Evolutionary conservation across 148 eudicot genomes (phyloP).

Genomic region (Pharnaceum exiguum): DNA sequence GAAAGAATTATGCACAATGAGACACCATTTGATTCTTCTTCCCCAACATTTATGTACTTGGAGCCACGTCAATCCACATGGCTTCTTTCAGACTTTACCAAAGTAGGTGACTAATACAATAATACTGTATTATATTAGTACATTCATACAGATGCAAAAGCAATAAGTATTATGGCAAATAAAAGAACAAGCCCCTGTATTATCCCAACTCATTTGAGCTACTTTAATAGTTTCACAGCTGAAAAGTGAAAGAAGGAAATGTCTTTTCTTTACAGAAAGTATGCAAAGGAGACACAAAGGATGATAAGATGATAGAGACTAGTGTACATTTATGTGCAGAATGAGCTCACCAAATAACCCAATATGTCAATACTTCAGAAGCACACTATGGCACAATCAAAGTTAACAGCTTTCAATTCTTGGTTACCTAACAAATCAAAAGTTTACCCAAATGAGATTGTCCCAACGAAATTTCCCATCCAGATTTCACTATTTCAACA

Average conservation of each 20-base stretch:
- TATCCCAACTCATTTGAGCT: too few species aligned
- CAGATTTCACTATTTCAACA: conserved; percentile 5
- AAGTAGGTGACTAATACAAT: too few species aligned
- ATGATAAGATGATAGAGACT: too few species aligned
- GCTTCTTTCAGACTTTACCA: conserved; percentile 17
- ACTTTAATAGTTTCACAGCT: too few species aligned
- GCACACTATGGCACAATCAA: neutral
- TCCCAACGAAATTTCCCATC: neutral
- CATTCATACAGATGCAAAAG: too few species aligned
- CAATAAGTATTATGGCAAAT: too few species aligned
- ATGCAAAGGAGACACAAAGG: too few species aligned
- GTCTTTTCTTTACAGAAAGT: too few species aligned
- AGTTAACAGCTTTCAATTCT: neutral
- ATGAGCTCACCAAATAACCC: neutral
- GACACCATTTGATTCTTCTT: conserved; percentile 10
- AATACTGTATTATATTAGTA: too few species aligned
- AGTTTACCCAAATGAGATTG: neutral
- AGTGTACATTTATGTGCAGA: too few species aligned
- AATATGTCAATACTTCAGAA: neutral
- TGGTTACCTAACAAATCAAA: neutral
- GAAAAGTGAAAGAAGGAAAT: too few species aligned
- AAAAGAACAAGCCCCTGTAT: too few species aligned
- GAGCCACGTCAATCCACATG: conserved; percentile 24
- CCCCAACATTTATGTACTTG: neutral
- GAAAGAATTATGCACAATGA: neutral